Conservation (phyloP, 179 eudicot species). For the Drosera spatulata region DNA sequence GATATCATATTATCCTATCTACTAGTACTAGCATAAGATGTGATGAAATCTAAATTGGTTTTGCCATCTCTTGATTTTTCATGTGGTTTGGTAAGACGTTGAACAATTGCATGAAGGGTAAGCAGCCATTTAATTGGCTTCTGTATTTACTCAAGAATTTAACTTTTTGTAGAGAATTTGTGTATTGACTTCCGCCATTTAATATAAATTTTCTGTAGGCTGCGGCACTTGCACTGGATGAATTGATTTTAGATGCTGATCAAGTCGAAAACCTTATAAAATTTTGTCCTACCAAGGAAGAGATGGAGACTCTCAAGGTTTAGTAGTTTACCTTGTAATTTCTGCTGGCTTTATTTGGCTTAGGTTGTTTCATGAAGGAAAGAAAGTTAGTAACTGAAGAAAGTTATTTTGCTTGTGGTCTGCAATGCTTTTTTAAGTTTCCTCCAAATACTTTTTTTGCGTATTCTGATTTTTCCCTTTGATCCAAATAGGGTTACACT, state of each 20-base stretch:
- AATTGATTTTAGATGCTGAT: slow-evolving; percentile 88
- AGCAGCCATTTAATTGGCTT: no score
- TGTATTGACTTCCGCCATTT: not conserved
- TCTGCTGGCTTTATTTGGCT: slow-evolving; percentile 3
- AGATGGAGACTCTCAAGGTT: slow-evolving; percentile 95
- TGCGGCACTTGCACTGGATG: slow-evolving; percentile 93
- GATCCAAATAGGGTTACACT: slow-evolving; percentile 46
- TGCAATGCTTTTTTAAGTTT: not conserved
- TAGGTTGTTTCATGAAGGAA: not conserved
- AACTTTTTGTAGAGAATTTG: not conserved
- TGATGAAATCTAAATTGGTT: no score
- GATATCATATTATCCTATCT: no score
- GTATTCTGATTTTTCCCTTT: slow-evolving; percentile 14
- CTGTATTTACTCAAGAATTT: no score
- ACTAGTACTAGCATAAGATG: no score
- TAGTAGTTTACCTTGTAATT: slow-evolving; percentile 1
- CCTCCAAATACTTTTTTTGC: not conserved
- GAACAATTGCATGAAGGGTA: no score
- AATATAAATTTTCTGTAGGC: slow-evolving; percentile 31
- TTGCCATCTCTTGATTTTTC: no score
- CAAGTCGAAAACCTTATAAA: slow-evolving; percentile 97
- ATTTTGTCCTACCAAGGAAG: slow-evolving; percentile 96
- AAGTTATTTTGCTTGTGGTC: not conserved
- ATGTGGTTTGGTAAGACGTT: no score
- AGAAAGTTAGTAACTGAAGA: not conserved